Percentiles rank a stretch among this genome's conserved stretches.
Conservation (phyloP, 2,329 filamentous ascomycete genomes). For the Trichoderma aggressivum region DNA sequence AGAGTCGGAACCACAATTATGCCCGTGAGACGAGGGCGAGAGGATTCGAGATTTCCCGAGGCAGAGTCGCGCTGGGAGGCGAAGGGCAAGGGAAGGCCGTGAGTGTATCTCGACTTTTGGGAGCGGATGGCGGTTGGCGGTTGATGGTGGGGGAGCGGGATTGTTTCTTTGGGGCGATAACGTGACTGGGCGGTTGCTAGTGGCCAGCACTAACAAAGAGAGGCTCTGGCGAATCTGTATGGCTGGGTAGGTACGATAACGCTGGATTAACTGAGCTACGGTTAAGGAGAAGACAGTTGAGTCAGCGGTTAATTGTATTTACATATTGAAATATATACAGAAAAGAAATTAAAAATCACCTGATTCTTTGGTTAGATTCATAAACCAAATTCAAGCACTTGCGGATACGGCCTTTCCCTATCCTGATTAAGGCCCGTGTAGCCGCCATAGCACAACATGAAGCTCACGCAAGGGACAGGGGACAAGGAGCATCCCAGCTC, state of each 20-base stretch:
- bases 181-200: background rate
- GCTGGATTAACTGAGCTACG: background rate
- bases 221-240: background rate
- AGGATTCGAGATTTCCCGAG: background rate
- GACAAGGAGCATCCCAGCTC: background rate
- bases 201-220: background rate
- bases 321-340: background rate
- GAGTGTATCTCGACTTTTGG: constrained; percentile 8
- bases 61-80: background rate
- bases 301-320: background rate
- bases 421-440: background rate
- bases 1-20: background rate
- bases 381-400: background rate
- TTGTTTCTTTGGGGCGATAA: constrained; percentile 15
- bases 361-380: background rate
- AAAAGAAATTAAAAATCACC: background rate
- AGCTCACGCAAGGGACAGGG: background rate
- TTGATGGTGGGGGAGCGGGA: constrained; percentile 13
- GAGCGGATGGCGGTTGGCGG: background rate
- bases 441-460: background rate
- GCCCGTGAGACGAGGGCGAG: background rate
- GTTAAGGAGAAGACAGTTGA: background rate
- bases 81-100: background rate
- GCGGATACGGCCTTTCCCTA: background rate
- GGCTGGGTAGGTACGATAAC: background rate